Evolutionary conservation across 2,329 filamentous ascomycete species (phyloP).

Genomic region (Ophiostoma triangulosporum): DNA sequence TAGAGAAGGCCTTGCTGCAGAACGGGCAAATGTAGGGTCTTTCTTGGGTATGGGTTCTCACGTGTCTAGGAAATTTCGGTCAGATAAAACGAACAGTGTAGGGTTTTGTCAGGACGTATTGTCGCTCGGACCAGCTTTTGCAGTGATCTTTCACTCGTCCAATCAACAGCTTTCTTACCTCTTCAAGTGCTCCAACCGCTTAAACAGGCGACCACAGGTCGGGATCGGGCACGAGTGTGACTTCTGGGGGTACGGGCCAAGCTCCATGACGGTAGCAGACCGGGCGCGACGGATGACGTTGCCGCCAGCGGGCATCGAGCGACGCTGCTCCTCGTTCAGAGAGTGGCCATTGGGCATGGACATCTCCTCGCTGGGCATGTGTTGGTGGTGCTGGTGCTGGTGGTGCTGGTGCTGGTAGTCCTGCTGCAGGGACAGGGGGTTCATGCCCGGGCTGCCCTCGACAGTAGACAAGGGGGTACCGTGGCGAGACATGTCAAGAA

Average conservation of each 20-base stretch:
- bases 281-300: constrained; percentile 79
- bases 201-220: constrained; percentile 92
- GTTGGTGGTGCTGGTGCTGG: constrained; percentile 49
- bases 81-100: constrained; percentile 21
- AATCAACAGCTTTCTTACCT: constrained; percentile 55
- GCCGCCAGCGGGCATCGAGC: constrained; percentile 51
- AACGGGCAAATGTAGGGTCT: constrained; percentile 94
- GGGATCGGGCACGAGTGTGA: constrained; percentile 99
- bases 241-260: constrained; percentile 92
- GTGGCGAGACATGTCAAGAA: constrained; percentile 73
- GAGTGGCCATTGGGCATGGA: constrained; percentile 33
- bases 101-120: constrained; percentile 5
- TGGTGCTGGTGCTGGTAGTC: constrained; percentile 42
- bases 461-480: constrained; percentile 79
- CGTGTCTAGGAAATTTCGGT: constrained; percentile 55
- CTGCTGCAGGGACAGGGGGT: constrained; percentile 47
- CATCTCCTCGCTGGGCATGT: constrained; percentile 53
- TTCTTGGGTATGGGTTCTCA: constrained; percentile 98
- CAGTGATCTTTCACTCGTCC: neutral
- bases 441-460: constrained; percentile 67
- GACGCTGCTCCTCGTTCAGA: constrained; percentile 46
- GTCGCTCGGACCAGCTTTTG: neutral
- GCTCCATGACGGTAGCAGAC: constrained; percentile 91
- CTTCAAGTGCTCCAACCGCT: constrained; percentile 98
- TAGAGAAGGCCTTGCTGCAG: constrained; percentile 97